phyloP scores from a whole-genome alignment of 108 stramenopile species.

The Chaetoceros tenuissimus region DNA sequence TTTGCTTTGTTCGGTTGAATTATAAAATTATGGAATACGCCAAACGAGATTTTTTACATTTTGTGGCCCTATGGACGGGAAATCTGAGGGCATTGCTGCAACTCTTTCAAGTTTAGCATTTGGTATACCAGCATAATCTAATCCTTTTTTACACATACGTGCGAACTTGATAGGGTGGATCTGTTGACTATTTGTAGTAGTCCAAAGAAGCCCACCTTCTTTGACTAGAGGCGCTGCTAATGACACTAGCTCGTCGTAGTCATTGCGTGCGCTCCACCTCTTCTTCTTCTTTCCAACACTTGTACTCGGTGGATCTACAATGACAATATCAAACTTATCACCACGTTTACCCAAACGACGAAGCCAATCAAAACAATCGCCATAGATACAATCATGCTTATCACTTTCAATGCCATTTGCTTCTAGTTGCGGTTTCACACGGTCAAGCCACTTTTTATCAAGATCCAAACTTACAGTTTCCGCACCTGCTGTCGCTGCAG shows the following conservation, averaged over 20 bases:
- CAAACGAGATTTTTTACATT: slow-evolving; percentile 77
- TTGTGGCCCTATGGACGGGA: slow-evolving; percentile 53
- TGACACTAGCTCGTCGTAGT: slow-evolving; percentile 64
- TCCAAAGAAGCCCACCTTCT: slow-evolving; percentile 59
- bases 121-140: slow-evolving; percentile 44
- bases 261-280: slow-evolving; percentile 73
- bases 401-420: slow-evolving; percentile 75
- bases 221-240: slow-evolving; percentile 73
- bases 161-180: slow-evolving; percentile 62
- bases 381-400: slow-evolving; percentile 73
- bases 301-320: slow-evolving; percentile 77
- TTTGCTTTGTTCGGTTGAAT: no score
- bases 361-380: slow-evolving; percentile 86
- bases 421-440: slow-evolving; percentile 59
- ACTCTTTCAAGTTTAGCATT: slow-evolving; percentile 61
- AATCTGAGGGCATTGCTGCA: slow-evolving; percentile 75
- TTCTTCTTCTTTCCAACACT: slow-evolving; percentile 65
- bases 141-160: slow-evolving; percentile 47
- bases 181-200: slow-evolving; percentile 64
- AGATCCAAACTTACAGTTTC: slow-evolving; percentile 71
- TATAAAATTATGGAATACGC: no score
- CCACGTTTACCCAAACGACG: slow-evolving; percentile 60
- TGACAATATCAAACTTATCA: slow-evolving; percentile 79
- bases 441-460: slow-evolving; percentile 75
- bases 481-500: slow-evolving; percentile 72